Base-by-base conservation (phyloP, 768 basidiomycete genomes). In the Kockovaella imperatae region DNA sequence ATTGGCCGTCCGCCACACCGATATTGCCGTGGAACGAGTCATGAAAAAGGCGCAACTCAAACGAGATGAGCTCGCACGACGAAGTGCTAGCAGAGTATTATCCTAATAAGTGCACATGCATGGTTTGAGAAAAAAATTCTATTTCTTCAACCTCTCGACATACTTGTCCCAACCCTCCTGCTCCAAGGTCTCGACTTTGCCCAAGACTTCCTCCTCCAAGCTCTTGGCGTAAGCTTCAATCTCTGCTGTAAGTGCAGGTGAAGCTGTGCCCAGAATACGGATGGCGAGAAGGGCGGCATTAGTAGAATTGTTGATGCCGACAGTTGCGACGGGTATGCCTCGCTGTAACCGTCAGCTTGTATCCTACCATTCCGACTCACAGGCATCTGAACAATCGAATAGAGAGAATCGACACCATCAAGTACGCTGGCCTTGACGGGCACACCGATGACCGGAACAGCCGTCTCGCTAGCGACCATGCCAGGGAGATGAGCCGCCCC, bases 351-450 rank as follows among this genome's bases (percentile, higher is more conserved):
- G 8, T 32, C 21, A 44, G 13, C 35, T 36, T 20, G 42, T n/a
- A n/a, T 15, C n/a, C 7, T 25, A 10, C 1, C 28, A 18, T 23
- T 14, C 13, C 42, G 21, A 77, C 86, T 59, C 66, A 90, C 88
- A 17, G 95, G 95, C 95, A 99, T 99, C 74, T 97, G 95, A 7
- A 99, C 90, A 56, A 99, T 97, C 67, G 86, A 90, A 64, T 95
- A 82, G 60, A 99, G 72, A n/a, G 88, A 89, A 72, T 97, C 95
- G 1, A 99, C 88, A 0, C 95, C 95, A 68, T 95, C 91, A 11
- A 97, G 76, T 0, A 82, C 78, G 68, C 87, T 89, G 10, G 87
- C 91, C 68, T 90, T 95, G 47, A 99, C 95, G 2, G 95, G 95
- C 0, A 99, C 95, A 11, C 95, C 93, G 26, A 99, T 80, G 0